Conservation (phyloP, 768 basidiomycete species). For the Boletus rufocinnamomeus region DNA sequence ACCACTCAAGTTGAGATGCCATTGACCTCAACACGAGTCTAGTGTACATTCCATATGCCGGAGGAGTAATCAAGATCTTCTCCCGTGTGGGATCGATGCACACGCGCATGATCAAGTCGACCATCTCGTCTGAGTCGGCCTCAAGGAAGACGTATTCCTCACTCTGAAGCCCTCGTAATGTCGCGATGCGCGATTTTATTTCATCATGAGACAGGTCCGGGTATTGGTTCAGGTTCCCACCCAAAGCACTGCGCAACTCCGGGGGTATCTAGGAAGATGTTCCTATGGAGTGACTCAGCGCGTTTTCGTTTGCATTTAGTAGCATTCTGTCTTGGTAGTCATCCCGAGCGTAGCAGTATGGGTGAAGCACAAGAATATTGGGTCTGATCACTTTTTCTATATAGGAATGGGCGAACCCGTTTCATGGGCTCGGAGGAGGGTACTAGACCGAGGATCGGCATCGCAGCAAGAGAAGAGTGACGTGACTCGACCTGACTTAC, state of each 20-base stretch:
- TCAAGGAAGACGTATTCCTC: slow-evolving; percentile 91
- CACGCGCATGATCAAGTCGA: slow-evolving; percentile 91
- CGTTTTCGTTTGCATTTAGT: too few species aligned
- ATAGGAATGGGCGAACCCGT: slow-evolving; percentile 82
- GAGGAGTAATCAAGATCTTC: slow-evolving; percentile 86
- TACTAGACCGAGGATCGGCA: too few species aligned
- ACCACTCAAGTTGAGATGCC: too few species aligned
- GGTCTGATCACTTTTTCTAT: slow-evolving; percentile 83
- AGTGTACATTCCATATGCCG: slow-evolving; percentile 98
- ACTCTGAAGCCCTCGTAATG: too few species aligned
- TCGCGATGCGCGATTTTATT: slow-evolving; percentile 76
- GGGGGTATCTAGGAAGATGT: too few species aligned
- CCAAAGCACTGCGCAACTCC: slow-evolving; percentile 39
- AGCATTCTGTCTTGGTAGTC: too few species aligned
- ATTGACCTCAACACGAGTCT: too few species aligned
- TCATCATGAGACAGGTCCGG: slow-evolving; percentile 86
- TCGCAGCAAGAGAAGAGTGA: slow-evolving; percentile 23
- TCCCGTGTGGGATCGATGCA: slow-evolving; percentile 79
- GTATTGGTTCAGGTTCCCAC: slow-evolving; percentile 80
- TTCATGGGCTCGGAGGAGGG: too few species aligned
- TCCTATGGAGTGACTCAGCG: too few species aligned
- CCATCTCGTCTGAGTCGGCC: slow-evolving; percentile 95
- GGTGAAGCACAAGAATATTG: slow-evolving; percentile 84
- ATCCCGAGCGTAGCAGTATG: too few species aligned
- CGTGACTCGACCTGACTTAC: background rate